Evolutionary conservation across 2,329 filamentous ascomycete genomes (phyloP), one percentile per base, ranked within the genome.

Genomic region (Pseudogymnoascus sp.): DNA sequence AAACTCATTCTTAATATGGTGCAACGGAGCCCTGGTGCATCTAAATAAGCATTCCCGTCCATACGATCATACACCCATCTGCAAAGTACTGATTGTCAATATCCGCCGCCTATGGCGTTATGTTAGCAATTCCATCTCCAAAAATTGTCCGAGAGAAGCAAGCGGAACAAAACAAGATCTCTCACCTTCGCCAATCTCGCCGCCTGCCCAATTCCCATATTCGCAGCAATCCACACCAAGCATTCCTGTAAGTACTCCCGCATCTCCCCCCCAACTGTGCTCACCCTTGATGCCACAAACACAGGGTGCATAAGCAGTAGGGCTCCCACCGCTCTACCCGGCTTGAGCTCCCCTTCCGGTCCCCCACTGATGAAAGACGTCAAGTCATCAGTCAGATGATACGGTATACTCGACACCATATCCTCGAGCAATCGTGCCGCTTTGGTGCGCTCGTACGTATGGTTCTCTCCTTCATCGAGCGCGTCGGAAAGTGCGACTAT

Each of bases 401-500:
- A 70, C 8, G 67, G 68, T 59, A 70, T 62, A 1, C 67, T 69
- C 6, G 67, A 64, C 41, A 63, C 21, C 0, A 69, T 63, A 58
- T 67, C 66, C 15, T 65, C 64, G 13, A 63, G 44, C 1, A 66
- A 61, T 13, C 60, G 61, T 5, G 60, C 48, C 5, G 17, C 63
- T 12, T 59, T 10, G 5, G 21, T 59, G 13, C 62, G 25, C 5
- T 64, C 42, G 1, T 5, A 7, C 8, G 2, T n/a, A 15, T 36
- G 31, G 21, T 58, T 48, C 42, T 64, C 48, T 29, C 6, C 13
- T 3, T 62, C 17, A 5, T 55, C 35, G 33, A 60, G 29, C 7
- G 7, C 36, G 2, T 62, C 35, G 7, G 63, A 66, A 4, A 63
- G 31, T 7, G 60, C 64, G 9, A 85, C 79, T 59, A 80, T 78